These are phyloP conservation scores for Metschnikowia aberdeeniae DNA, from an alignment of 805 yeast species.

Conservation along the genomic window DNA sequence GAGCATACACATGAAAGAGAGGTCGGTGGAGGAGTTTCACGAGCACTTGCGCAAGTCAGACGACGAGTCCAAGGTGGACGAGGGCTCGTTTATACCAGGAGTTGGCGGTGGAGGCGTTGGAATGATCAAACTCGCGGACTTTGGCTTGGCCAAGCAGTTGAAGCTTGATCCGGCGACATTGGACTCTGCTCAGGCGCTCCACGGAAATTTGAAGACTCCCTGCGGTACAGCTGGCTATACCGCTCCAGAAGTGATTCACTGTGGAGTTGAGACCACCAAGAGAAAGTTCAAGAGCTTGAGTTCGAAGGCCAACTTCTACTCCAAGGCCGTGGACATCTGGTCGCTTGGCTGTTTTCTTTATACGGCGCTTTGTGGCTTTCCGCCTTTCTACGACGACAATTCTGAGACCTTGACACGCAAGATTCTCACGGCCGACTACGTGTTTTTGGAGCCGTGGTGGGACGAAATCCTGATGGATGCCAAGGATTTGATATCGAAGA, in stretches of 20 bases:
- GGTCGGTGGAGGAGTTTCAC: slow-evolving; percentile 38
- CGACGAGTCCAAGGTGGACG: slow-evolving; percentile 73
- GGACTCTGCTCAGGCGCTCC: slow-evolving; percentile 4
- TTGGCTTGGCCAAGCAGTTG: slow-evolving; percentile 88
- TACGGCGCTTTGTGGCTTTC: slow-evolving; percentile 93
- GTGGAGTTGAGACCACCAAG: slow-evolving; percentile 56
- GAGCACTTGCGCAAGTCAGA: slow-evolving; percentile 55
- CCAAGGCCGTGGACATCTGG: slow-evolving; percentile 98
- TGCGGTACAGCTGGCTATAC: slow-evolving; percentile 99
- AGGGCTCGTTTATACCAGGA: slow-evolving; percentile 76
- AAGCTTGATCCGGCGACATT: slow-evolving; percentile 50
- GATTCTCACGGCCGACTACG: slow-evolving; percentile 75
- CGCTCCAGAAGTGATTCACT: slow-evolving; percentile 92
- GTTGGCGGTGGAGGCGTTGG: slow-evolving; percentile 95
- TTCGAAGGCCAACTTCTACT: slow-evolving; percentile 41
- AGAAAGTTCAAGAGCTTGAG: slow-evolving; percentile 14
- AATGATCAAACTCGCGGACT: slow-evolving; percentile 84
- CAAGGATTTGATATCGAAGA: slow-evolving; percentile 60
- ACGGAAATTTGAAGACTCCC: slow-evolving; percentile 80
- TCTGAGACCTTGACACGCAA: slow-evolving; percentile 71
- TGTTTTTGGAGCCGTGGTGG: slow-evolving; percentile 85
- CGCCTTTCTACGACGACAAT: slow-evolving; percentile 89
- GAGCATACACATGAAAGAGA: slow-evolving; percentile 46
- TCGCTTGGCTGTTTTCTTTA: slow-evolving; percentile 95
- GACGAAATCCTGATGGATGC: slow-evolving; percentile 72